Conservation (phyloP, 768 basidiomycete genomes). For the Rhodotorula diobovata region DNA sequence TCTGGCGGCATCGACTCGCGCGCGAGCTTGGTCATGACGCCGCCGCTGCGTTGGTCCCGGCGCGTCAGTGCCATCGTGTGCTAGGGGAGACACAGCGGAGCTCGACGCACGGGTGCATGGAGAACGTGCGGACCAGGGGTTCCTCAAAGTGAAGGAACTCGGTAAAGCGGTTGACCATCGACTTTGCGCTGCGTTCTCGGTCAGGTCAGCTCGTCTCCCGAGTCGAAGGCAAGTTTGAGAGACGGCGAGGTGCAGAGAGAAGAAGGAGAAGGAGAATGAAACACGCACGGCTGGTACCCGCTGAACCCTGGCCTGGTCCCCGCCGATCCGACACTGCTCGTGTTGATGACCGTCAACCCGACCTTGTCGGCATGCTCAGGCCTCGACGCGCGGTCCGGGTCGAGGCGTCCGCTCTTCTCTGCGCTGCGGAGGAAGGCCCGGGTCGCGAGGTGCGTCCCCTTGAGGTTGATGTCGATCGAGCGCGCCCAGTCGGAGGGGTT, state of each 20-base stretch:
- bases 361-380: neutral
- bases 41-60: neutral
- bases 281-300: constrained; percentile 8
- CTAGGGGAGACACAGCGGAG: neutral
- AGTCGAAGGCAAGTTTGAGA: no score
- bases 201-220: neutral
- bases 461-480: constrained; percentile 6
- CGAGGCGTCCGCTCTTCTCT: neutral
- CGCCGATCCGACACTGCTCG: neutral
- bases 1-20: constrained; percentile 13
- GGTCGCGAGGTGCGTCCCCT: constrained; percentile 23
- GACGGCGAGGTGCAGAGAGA: no score
- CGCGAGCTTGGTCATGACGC: constrained; percentile 28
- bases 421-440: constrained; percentile 24
- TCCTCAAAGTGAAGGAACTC: constrained; percentile 31
- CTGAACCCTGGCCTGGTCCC: constrained; percentile 6
- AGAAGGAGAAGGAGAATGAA: neutral
- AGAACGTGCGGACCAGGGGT: constrained; percentile 16
- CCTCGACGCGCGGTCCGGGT: neutral
- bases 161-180: constrained; percentile 19
- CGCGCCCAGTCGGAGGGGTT: constrained; percentile 11
- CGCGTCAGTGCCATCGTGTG: neutral
- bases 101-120: constrained; percentile 19
- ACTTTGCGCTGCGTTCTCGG: constrained; percentile 3
- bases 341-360: constrained; percentile 18